Base-by-base conservation (phyloP, 441 rosid genomes). In the Raphanus hybrid region DNA sequence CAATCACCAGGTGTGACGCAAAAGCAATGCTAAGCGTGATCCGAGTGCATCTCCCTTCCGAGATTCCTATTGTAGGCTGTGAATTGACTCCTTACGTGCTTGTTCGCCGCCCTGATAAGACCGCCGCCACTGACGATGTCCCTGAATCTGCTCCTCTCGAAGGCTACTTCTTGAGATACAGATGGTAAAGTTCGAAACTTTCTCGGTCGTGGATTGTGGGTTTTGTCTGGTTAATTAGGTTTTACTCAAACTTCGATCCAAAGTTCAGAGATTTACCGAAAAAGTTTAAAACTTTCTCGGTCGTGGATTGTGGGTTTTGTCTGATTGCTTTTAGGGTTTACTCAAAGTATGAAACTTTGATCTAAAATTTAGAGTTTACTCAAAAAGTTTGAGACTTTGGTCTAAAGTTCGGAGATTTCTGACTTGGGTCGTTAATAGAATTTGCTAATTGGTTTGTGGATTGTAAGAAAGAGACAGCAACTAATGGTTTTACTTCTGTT, bases 51-150 rank as follows among this genome's bases (percentile, higher is more conserved):
- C 91, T 96, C 45, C 98, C 98, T 73, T 94, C 98, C 76, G 98
- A 94, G 81, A 96, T 92, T 41, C 99, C 99, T 48, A 94, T 94
- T 82, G 99, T 94, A 54, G 99, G 99, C 81, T 91, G 98, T 78
- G 98, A 96, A 82, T 87, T 96, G 73, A 89, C 98, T 74, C 99
- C 99, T 70, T 91, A 94, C 82, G 96, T 96, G 4, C 91, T 94
- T 41, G 75, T 92, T 60, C 91, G 97, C 78, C 96, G 98, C 6
- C 90, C 91, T 0, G 98, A 94, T 71, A 91, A 87, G 85, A 64
- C 84, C 45, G 69, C 77, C 72, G 64, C 85, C 50, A 85, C 94
- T 73, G 98, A 92, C 2, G 99, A 96, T 85, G 94, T 94, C 29
- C 87, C 97, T 0, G 99, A 96, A 88, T 83, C 92, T 0, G 88